Evolutionary conservation across 805 yeast species (phyloP), one percentile per base, ranked within the genome.

Genomic region (Yarrowia phangngaensis): DNA sequence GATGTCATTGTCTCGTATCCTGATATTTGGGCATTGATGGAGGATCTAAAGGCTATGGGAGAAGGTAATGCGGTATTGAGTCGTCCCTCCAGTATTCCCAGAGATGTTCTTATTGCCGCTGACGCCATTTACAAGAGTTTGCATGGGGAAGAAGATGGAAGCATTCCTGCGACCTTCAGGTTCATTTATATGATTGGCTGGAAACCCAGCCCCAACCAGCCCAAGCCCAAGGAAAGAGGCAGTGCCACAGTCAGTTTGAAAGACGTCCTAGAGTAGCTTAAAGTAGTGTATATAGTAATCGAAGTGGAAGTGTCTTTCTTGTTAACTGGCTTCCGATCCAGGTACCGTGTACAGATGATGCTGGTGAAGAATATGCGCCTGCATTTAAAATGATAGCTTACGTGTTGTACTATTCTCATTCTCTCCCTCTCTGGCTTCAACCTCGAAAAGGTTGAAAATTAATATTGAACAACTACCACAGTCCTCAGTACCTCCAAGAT

Each of bases 181-280:
- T 76, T 86, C 48, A 76, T 85, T 19, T 82, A 81, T 61, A 81
- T 85, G 87, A 83, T 86, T 60, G 95, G 95, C 3, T 86, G 95
- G 95, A 86, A 84, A 62, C 79, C 80, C 55, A 74, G 84, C 49
- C 75, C 76, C 6, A 60, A 65, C 41, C 86, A 84, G 60, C 87
- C 89, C 3, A 69, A 80, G 60, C 90, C 95, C 1, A 71, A 84
- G 52, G 73, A 73, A 41, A 70, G 94, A 54, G 95, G 95, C 1
- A 59, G 82, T 15, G 92, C 81, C 1, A 77, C 79, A 58, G 72
- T 84, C 30, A 79, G 70, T 53, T 66, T 85, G 59, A 81, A 82
- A 61, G 89, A 84, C 52, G 78, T 78, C 8, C 64, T 79, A 26
- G 52, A 40, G 31, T 19, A 30, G 16, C 33, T 48, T 34, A 13